Percentiles rank a stretch among this genome's conserved stretches.
phyloP scores from a whole-genome alignment of 2,329 filamentous ascomycete genomes.

The Paecilomyces variotii region DNA sequence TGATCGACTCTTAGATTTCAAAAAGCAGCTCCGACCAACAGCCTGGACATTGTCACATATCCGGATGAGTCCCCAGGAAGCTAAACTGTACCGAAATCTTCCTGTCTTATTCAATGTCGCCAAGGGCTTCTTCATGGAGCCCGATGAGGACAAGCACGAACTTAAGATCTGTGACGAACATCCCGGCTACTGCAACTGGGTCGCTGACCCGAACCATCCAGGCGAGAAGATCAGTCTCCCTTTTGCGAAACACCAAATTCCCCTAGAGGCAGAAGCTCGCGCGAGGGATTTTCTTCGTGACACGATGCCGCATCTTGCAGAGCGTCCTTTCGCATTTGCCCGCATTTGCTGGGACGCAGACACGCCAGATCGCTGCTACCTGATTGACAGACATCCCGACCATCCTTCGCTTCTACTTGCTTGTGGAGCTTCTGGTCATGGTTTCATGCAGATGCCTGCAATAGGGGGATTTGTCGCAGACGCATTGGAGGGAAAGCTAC shows the following conservation, averaged over 20 bases:
- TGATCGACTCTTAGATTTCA: slow-evolving; percentile 41
- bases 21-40: slow-evolving; percentile 46
- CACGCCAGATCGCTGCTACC: slow-evolving; percentile 46
- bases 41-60: slow-evolving; percentile 49
- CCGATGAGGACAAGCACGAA: slow-evolving; percentile 33
- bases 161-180: slow-evolving; percentile 45
- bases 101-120: slow-evolving; percentile 45
- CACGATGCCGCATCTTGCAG: slow-evolving; percentile 46
- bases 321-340: slow-evolving; percentile 42
- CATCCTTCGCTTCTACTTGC: slow-evolving; percentile 39
- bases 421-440: slow-evolving; percentile 46
- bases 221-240: slow-evolving; percentile 29
- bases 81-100: slow-evolving; percentile 37
- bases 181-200: slow-evolving; percentile 47
- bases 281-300: slow-evolving; percentile 43
- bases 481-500: slow-evolving; percentile 38
- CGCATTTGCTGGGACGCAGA: slow-evolving; percentile 52
- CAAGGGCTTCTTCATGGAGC: slow-evolving; percentile 44
- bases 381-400: slow-evolving; percentile 45
- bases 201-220: slow-evolving; percentile 14
- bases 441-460: slow-evolving; percentile 43
- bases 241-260: slow-evolving; percentile 37
- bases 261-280: slow-evolving; percentile 39
- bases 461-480: slow-evolving; percentile 46
- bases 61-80: slow-evolving; percentile 40